Base-by-base conservation (phyloP, 2,329 filamentous ascomycete genomes). In the Penicillium sp. region DNA sequence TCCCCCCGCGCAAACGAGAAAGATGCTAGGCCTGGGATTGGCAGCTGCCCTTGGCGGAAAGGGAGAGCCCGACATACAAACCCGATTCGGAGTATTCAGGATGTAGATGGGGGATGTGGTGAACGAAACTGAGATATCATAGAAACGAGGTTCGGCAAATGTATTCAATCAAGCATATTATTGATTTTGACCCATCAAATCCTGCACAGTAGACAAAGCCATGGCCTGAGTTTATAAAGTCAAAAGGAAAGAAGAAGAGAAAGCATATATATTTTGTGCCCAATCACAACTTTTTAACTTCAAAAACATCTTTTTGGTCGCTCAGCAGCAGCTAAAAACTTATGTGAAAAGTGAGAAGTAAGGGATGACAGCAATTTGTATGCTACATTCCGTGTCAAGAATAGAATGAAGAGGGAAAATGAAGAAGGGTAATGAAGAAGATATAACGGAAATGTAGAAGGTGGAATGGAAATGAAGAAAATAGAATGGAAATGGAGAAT, bases 61-160 rank as follows among this genome's bases (percentile, higher is more conserved):
- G 68, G 87, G 87, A 66, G 83, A 87, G 59, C 68, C 73, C 8
- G 82, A 83, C 70, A 81, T 84, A 8, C 85, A 85, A 52, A 84
- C 85, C 62, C 90, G 83, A 74, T 94, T 92, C 79, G 91, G 91
- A 13, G 89, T 94, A 33, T 94, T 94, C 78, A 85, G 91, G 70
- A 94, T 94, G 91, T 94, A 85, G 51, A 70, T 14, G 22, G 28
- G 43, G 19, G 13, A 22, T n/a, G 6, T 11, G 26, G 14, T 14
- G 14, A 14, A 7, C 33, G 4, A 52, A 16, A 6, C 7, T 52
- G 11, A 54, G 1, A 43, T 45, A 46, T 49, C 25, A 55, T 62
- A 57, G 53, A 55, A 49, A 55, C 8, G 19, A 60, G 16, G 56
- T 48, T 33, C 46, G 56, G 52, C 6, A 60, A 52, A 52, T 43